Evolutionary conservation across 176 grass and related monocot genomes (phyloP), one percentile per base, ranked within the genome.

Genomic region (Musa itinerans): DNA sequence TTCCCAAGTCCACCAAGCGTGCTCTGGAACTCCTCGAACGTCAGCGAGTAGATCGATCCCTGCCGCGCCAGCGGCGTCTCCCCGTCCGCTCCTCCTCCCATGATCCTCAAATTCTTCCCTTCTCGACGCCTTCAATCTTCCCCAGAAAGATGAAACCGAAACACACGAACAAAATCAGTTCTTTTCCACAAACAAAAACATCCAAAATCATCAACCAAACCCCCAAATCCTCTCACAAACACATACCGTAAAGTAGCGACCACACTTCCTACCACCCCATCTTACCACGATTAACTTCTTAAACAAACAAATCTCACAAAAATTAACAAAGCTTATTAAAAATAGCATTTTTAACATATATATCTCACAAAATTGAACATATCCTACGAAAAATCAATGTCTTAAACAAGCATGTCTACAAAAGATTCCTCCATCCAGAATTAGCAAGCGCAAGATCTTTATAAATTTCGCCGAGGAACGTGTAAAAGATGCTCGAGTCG

Each of bases 1-100:
- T 91, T 98, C 5, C 90, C 86, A 23, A 65, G 27, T 5, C 89
- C 82, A 23, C 81, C 85, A 21, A 91, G 71, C 50, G 90, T 78
- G 78, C 75, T 97, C 83, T 97, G 94, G 81, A 97, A 82, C 81
- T 93, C 90, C 11, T 97, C 88, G 50, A 93, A 87, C 71, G 94
- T 97, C 70, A 97, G 53, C 51, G 90, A 75, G 78, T 93, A 97
- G 24, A 93, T 66, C 22, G 94, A 97, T 8, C 83, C 83, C 63
- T 92, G 84, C 63, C 81, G 83, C 49, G 83, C 64, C 79, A 92
- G 73, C 68, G 68, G 65, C 83, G 68, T 15, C 66, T 34, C 24
- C 14, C 29, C 48, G 2, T 17, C 43, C 43, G 34, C 48, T 50
- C 27, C 19, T 67, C 24, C 65, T 29, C 65, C 26, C 57, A 62